Evolutionary conservation across 2,329 filamentous ascomycete species (phyloP), one percentile per base, ranked within the genome.

Genomic region (Aspergillus aculeatus): DNA sequence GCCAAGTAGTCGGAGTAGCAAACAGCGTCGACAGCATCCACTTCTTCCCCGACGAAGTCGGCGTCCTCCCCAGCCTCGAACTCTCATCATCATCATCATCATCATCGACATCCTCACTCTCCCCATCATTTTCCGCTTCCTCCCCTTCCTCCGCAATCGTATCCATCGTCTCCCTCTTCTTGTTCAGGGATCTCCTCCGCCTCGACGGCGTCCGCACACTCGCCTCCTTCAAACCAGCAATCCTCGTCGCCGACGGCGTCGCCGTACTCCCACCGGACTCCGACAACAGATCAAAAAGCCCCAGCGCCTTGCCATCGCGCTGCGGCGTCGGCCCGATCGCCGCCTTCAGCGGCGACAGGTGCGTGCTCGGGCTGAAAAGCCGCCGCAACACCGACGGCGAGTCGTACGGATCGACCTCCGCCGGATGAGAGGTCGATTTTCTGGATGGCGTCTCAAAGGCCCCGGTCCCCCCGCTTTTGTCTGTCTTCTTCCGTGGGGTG

Each of bases 271-370:
- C 69, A 1, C 74, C 75, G 0, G 77, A 77, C 21, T 75, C 72
- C 4, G 78, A 78, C 4, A 82, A 70, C 48, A 81, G 69, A 58
- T 82, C 80, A 54, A 82, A 82, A 2, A 82, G 69, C 0, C 80
- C 80, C 2, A 82, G 64, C 0, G 79, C 73, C 49, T 76, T 80
- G 10, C 80, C 80, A 66, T 82, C 78, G 41, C 80, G 76, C 59
- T 81, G 78, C 1, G 80, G 80, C 2, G 80, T 82, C 12, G 80
- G 80, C 4, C 79, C 80, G 53, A 82, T 78, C 24, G 72, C 74
- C 9, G 72, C 63, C 49, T 77, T 75, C 2, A 80, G 63, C 2
- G 76, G 74, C 9, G 72, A 69, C 5, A 62, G 65, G 50, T 77
- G 74, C 2, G 72, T 66, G 26, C 65, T 70, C 7, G 77, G 71